Evolutionary conservation across 2,329 filamentous ascomycete genomes (phyloP), one percentile per base, ranked within the genome.

Genomic region (Aspergillus brasiliensis): DNA sequence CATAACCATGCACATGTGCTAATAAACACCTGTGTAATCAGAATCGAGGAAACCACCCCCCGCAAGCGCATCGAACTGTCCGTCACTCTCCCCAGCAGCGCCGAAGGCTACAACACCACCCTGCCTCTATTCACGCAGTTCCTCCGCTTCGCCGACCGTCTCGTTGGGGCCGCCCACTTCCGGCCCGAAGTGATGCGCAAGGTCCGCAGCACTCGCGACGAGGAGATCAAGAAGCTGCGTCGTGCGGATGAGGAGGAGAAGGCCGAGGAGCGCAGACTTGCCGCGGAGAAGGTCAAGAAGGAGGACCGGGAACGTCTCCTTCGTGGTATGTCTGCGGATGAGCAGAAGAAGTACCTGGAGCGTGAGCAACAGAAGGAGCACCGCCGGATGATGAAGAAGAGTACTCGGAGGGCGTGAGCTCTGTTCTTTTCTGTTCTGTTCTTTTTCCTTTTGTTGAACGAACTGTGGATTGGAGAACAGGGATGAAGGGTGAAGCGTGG

Each of bases 111-210:
- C 76, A 80, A 82, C 40, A 75, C 79, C 34, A 86, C 91, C n/a
- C 73, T 90, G 19, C 88, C 91, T 25, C 79, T 98, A 62, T 92
- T 97, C 81, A 80, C 84, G 38, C 88, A 90, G 78, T 96, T 95
- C 82, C 77, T 97, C 57, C 90, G 91, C 65, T 80, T 97, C n/a
- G 85, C 92, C 42, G 95, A 99, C 74, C 81, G 85, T 67, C 89
- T 99, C 51, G 92, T 89, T 58, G 81, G 86, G 58, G 79, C 80
- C 25, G 93, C 87, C 10, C 93, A 91, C 77, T 97, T 97, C 88
- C 91, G 95, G 11, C 87, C 91, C 38, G 91, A 98, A 81, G 92
- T 97, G 34, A 80, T 89, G 75, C 91, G 91, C 76, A 96, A 96
- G 82, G 84, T 99, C 67, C 88, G 87, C 71, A 81, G 82, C 62